Evolutionary conservation across 2,329 filamentous ascomycete genomes (phyloP), one percentile per base, ranked within the genome.

Genomic region (Chaetomiaceae sp.): DNA sequence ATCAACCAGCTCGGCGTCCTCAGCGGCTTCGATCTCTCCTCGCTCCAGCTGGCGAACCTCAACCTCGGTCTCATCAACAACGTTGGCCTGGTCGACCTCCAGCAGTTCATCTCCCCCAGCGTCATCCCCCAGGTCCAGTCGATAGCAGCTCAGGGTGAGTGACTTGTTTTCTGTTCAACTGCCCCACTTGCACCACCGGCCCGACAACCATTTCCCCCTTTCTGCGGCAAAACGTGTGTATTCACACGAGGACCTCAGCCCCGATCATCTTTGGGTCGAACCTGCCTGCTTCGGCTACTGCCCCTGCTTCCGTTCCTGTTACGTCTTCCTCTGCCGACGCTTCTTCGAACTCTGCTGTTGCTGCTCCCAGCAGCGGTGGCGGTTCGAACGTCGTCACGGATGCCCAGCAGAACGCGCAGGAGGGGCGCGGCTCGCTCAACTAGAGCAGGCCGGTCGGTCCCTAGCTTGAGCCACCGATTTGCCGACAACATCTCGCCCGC

Each of bases 41-140:
- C 37, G 35, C 52, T 61, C 38, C 49, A 58, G 47, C 57, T 62
- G 32, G 42, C 52, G 42, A 36, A 43, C 15, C 56, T 62, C 48
- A 53, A 61, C 52, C 56, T 62, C 38, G 58, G 60, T 20, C 56
- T 62, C 35, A 34, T 62, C 52, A 48, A 53, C 48, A 56, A 56
- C 46, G 45, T 67, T 17, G 58, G 60, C 33, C 48, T 54, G 44
- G 55, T 68, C 57, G 57, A 65, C 48, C 45, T 68, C 51, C 38
- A 46, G 48, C 58, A 60, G 42, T 56, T 68, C 54, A 57, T 67
- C 53, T 62, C 50, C 14, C 50, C 51, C 45, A 46, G 42, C 44
- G 52, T 57, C 18, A 44, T 56, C 32, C 56, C 56, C 38, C 62
- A 67, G 57, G 59, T 66, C 53, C 56, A 62, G 54, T 50, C 60